Evolutionary conservation across 1,139 yeast species (phyloP), one percentile per base, ranked within the genome.

Genomic region (Geotrichum australiense): DNA sequence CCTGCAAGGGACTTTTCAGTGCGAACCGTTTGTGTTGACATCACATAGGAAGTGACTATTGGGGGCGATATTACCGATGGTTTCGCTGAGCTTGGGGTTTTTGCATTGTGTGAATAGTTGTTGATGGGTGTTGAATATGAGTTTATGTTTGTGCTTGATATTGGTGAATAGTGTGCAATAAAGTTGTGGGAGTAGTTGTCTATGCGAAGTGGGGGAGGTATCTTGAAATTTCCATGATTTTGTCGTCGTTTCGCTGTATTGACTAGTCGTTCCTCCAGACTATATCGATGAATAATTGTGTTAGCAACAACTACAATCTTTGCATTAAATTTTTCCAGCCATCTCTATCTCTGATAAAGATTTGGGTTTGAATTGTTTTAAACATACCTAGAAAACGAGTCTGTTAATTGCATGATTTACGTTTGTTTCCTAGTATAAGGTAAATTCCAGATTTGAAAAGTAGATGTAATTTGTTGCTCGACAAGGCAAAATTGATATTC

Each of bases 1-100:
- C 51, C 56, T 7, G 39, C 45, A 5, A 54, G 43, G 3, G 53
- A 49, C 25, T 45, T 47, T 28, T 48, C 53, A 6, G 43, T 37
- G 15, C 50, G 41, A 8, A 21, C 36, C 1, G 35, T 20, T 22
- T 37, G 45, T 1, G 40, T 45, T 23, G 35, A 34, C 32, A 38
- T 23, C 16, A 37, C 35, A 26, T 41, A 45, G 4, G 47, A 42
- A 4, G 42, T 30, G 8, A 45, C 47, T 4, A 31, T 20, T n/a
- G 47, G 47, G 11, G 45, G 47, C 14, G 39, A 23, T 11, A 23
- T 7, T 11, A 23, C 25, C 11, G 25, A 8, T 8, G 25, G 11
- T 11, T 7, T 8, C 25, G 11, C 25, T 23, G 25, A 23, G 7
- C 10, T 11, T 7, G 11, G 25, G 25, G 25, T 23, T 23, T 8